phyloP scores from a whole-genome alignment of 164 flowering plant genomes.

The Macadamia integrifolia region DNA sequence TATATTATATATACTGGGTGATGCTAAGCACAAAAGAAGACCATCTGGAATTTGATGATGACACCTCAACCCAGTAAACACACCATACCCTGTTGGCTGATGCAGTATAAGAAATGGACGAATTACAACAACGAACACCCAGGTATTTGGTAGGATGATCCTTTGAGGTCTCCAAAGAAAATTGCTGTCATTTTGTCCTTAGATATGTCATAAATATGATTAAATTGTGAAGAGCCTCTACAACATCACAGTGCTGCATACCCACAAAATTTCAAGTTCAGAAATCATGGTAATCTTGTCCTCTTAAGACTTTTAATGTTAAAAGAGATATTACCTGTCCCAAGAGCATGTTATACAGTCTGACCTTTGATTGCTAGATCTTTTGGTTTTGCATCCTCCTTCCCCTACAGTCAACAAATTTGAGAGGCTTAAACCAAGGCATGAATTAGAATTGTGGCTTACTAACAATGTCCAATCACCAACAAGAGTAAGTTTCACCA shows the following conservation, averaged over 20 bases:
- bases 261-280: neutral
- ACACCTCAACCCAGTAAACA: slow-evolving; percentile 10
- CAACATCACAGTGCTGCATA: neutral
- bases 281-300: neutral
- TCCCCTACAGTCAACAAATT: slow-evolving; percentile 31
- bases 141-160: slow-evolving; percentile 1
- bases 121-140: slow-evolving; percentile 1
- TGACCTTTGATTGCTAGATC: slow-evolving; percentile 38
- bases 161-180: neutral
- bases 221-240: neutral
- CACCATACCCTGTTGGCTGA: neutral
- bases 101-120: neutral
- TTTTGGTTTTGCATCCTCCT: slow-evolving; percentile 33
- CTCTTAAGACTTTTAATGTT: neutral
- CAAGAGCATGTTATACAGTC: slow-evolving; percentile 26
- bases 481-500: neutral
- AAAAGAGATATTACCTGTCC: neutral
- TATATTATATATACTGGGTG: neutral
- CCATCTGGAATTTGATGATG: neutral
- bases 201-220: neutral
- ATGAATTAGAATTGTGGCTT: no score
- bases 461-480: neutral
- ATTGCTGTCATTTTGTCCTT: neutral
- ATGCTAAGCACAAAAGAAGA: neutral
- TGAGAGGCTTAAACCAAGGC: neutral